Base-by-base conservation (phyloP, 768 basidiomycete species). In the Cyclocybe cylindracea region DNA sequence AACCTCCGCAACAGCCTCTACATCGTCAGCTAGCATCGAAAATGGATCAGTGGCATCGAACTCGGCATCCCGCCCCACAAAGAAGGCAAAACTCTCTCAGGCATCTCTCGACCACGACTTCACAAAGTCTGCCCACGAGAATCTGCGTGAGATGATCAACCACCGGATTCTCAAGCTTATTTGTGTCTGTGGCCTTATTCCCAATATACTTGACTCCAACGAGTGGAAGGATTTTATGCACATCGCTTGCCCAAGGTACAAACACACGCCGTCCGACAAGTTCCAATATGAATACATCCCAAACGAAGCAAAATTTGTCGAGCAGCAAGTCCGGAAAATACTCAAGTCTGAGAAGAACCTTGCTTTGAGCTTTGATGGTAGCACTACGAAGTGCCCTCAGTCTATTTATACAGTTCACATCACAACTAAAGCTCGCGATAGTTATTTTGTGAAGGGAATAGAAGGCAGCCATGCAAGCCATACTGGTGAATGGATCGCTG, bases 201-300 rank as follows among this genome's bases (percentile, higher is more conserved):
- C 61, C 4, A 53, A 54, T 35, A 37, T 66, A 31, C 41, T 66
- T 7, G 56, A 66, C 42, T 58, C 56, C 10, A 14, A 31, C 1
- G 63, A 64, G 46, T 66, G 64, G 64, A 61, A 62, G 43, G 63
- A 66, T 32, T 48, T 64, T 10, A 50, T 62, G 43, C 11, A 37
- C 14, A 57, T 18, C 5, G 44, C 55, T 16, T 61, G 62, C 36
- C 6, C 24, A 11, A 32, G 14, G 7, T 58, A 58, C 44, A 35
- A 49, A 10, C 53, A 51, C 7, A 53, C 38, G 7, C 38, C 46
- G 13, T 33, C 53, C 11, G 40, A 51, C n/a, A 36, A 9, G 9
- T 58, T 65, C 39, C 36, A 43, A 11, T 42, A 61, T 36, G 49
- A 52, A n/a, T 41, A 40, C 39, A 63, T 62, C 39, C 50, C 55